A percentile compares a stretch with the other conserved stretches of the same genome.
phyloP scores from a whole-genome alignment of 2,329 filamentous ascomycete genomes.

The Boeremia exigua region DNA sequence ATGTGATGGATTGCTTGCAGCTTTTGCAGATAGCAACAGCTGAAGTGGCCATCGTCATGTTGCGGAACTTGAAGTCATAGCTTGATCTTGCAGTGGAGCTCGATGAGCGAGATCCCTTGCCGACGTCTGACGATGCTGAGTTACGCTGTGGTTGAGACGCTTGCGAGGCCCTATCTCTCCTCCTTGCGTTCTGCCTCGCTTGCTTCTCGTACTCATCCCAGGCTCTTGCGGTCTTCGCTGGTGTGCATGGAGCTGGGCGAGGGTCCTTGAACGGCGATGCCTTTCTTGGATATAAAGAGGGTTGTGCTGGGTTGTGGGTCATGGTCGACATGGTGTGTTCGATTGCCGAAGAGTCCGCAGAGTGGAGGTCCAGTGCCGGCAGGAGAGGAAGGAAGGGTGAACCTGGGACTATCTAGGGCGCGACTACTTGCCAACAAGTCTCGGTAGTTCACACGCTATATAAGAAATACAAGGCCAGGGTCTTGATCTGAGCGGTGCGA shows the following conservation, averaged over 20 bases:
- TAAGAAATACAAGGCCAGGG: constrained; percentile 37
- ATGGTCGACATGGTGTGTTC: constrained; percentile 21
- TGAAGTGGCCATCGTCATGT: constrained; percentile 15
- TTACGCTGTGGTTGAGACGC: constrained; percentile 23
- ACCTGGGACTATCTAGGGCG: constrained; percentile 20
- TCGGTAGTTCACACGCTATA: constrained; percentile 41
- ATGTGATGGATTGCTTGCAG: constrained; percentile 37
- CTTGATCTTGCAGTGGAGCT: constrained; percentile 25
- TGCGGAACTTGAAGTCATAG: constrained; percentile 37
- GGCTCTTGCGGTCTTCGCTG: constrained; percentile 37
- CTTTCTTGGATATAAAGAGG: constrained; percentile 32
- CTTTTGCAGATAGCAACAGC: constrained; percentile 40
- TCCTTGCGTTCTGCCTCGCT: constrained; percentile 40
- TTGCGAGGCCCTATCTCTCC: constrained; percentile 30
- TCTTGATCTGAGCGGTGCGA: constrained; percentile 40
- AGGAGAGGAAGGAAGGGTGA: constrained; percentile 25
- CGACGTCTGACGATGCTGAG: constrained; percentile 29
- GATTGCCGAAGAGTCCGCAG: constrained; percentile 12
- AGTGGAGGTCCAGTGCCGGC: constrained; percentile 15
- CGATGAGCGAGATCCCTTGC: constrained; percentile 16
- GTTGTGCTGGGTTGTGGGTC: constrained; percentile 27
- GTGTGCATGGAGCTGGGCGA: constrained; percentile 35
- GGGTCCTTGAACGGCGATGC: constrained; percentile 37
- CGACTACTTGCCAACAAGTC: constrained; percentile 37
- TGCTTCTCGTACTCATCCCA: constrained; percentile 46